These are phyloP conservation scores for Phylloporus rhodoxanthus DNA, from an alignment of 768 basidiomycete species.

Conservation along the genomic window DNA sequence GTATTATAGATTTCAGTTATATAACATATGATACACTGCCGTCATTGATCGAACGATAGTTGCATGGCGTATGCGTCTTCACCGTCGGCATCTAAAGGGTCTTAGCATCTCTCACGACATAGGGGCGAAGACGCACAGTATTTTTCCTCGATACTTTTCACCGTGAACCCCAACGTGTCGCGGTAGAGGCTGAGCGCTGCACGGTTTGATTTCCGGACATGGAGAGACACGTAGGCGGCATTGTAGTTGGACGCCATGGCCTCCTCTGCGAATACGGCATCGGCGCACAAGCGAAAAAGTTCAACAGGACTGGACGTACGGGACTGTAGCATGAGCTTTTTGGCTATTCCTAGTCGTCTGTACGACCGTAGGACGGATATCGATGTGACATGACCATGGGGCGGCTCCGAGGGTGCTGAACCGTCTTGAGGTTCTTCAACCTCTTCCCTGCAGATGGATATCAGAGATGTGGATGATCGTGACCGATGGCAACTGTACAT, in stretches of 20 bases:
- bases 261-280: conserved; percentile 51
- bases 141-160: conserved; percentile 78
- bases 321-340: conserved; percentile 88
- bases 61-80: conserved; percentile 94
- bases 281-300: neutral
- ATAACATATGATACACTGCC: neutral
- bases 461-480: conserved; percentile 18
- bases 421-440: conserved; percentile 38
- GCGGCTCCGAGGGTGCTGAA: conserved; percentile 44
- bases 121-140: conserved; percentile 65
- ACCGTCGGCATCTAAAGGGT: conserved; percentile 75
- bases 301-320: conserved; percentile 49
- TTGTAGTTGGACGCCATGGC: conserved; percentile 88
- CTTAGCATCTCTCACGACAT: conserved; percentile 7
- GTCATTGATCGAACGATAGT: conserved; percentile 44
- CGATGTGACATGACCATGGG: conserved; percentile 92
- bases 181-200: conserved; percentile 85
- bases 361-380: conserved; percentile 92
- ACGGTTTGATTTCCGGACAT: conserved; percentile 92
- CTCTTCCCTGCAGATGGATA: conserved; percentile 49
- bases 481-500: conserved; percentile 52
- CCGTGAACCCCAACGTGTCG: conserved; percentile 85
- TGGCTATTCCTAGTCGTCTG: conserved; percentile 85
- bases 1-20: conserved; percentile 8
- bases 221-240: conserved; percentile 78